Conservation (phyloP, 2,329 filamentous ascomycete species). For the Lachnellula suecica region DNA sequence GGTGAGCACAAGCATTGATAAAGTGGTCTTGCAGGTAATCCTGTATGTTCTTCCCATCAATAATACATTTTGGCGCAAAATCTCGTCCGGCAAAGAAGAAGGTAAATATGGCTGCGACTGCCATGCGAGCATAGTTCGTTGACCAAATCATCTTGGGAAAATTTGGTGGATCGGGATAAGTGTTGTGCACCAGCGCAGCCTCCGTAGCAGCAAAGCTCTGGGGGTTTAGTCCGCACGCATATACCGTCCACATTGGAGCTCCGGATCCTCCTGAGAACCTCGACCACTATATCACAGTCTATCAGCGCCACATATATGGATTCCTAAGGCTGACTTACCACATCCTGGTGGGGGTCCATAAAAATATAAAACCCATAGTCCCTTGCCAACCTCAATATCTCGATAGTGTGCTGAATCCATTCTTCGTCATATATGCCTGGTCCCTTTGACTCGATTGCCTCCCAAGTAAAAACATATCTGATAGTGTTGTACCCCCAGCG, state of each 20-base stretch:
- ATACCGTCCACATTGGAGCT: constrained; percentile 96
- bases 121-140: constrained; percentile 90
- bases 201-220: constrained; percentile 81
- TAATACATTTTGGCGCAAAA: constrained; percentile 94
- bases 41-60: constrained; percentile 93
- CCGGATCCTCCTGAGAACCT: constrained; percentile 92
- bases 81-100: constrained; percentile 88
- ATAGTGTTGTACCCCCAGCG: constrained; percentile 96
- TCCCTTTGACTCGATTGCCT: constrained; percentile 91
- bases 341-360: constrained; percentile 99
- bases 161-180: constrained; percentile 76
- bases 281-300: constrained; percentile 63
- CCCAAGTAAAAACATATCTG: constrained; percentile 97
- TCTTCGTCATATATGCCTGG: constrained; percentile 92
- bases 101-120: constrained; percentile 87
- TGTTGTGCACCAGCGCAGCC: constrained; percentile 93
- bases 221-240: constrained; percentile 89
- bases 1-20: constrained; percentile 73
- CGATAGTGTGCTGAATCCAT: constrained; percentile 89
- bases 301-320: constrained; percentile 28
- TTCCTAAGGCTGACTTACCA: constrained; percentile 56
- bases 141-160: constrained; percentile 99
- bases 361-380: constrained; percentile 93
- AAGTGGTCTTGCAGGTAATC: constrained; percentile 92
- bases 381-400: constrained; percentile 79